Base-by-base conservation (phyloP, 805 yeast genomes). In the Blastobotrys parvus region DNA sequence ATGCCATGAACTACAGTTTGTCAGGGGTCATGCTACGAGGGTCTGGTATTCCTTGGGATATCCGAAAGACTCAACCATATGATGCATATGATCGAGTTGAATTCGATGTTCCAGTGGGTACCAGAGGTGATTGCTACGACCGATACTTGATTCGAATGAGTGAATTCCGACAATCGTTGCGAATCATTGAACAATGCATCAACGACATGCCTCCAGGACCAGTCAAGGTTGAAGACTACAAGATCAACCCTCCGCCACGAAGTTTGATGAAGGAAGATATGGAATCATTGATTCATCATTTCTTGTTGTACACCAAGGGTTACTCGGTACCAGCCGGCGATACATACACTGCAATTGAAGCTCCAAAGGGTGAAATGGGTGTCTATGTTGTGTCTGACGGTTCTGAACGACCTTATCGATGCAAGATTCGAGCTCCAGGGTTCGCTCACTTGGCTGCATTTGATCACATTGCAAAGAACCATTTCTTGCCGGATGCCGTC, bases 361-460 rank as follows among this genome's bases (percentile, higher is more conserved):
- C 95, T 19, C 95, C 95, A 62, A 86, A 86, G 76, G 95, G 95
- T 62, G 95, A 86, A 67, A 83, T 86, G 92, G 95, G 84, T 47
- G 94, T 84, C 44, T 86, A 80, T 59, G 80, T 86, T 41, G 94
- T 86, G 44, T 78, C 88, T 53, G 95, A 86, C 67, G 95, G 95
- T 44, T 67, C 82, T 46, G 95, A 86, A 69, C 77, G 92, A 65
- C 95, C 95, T 29, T 86, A 86, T 70, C 78, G 88, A 68, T 84
- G 94, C 71, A 85, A 84, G 71, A 85, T 86, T 58, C 80, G 95
- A 68, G 88, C 94, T n/a, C 95, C 95, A 38, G 94, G 95, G 36
- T 86, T 86, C 62, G 88, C 94, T 31, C 94, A 85, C 67, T 71
- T 86, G 60, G 92, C 81, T 52, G 94, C 92, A 8, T 83, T 86